Evolutionary conservation across 73 alveolate species (phyloP), one percentile per base, ranked within the genome.

Genomic region (Paramecium biaurelia): DNA sequence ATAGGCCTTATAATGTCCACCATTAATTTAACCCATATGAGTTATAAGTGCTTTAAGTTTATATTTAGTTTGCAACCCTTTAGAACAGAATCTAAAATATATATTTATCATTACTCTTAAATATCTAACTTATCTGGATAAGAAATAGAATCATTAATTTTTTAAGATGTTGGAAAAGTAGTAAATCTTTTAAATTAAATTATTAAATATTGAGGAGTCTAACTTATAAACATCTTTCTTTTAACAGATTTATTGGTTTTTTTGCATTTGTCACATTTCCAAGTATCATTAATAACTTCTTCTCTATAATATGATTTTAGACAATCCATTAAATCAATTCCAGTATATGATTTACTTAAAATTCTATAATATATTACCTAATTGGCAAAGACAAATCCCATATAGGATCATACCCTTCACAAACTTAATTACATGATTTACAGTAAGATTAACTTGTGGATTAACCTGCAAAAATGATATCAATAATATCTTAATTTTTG

Each of bases 371-470:
- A 35, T 38, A 34, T 35, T 72, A 72, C 86, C 59, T 21, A 5
- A 72, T 35, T 7, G 86, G 86, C n/a, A 72, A 21, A 15, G 86
- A 72, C 18, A 72, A 15, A 72, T 72, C 86, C 86, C 86, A 72
- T 28, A 72, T 21, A 28, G 86, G 86, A 72, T 72, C 86, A 72
- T 72, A 72, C 1, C 86, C 86, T 15, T 72, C 86, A 72, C 86
- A 72, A 35, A 72, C 86, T 72, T 72, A 34, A 35, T 72, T 35
- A 72, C 86, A 72, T 15, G 86, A 72, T 72, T 72, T 72, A 38
- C 86, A 72, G 9, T 15, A 38, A 10, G 86, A 72, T 72, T 72
- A 72, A 72, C 86, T 72, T 2, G 86, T 72, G 0, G 58, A 35
- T 72, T 72, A 38, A 4, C 86, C 86, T 12, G 86, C 86, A 72